Conservation (phyloP, 352 stramenopile genomes). For the Blastocystis hominis region DNA sequence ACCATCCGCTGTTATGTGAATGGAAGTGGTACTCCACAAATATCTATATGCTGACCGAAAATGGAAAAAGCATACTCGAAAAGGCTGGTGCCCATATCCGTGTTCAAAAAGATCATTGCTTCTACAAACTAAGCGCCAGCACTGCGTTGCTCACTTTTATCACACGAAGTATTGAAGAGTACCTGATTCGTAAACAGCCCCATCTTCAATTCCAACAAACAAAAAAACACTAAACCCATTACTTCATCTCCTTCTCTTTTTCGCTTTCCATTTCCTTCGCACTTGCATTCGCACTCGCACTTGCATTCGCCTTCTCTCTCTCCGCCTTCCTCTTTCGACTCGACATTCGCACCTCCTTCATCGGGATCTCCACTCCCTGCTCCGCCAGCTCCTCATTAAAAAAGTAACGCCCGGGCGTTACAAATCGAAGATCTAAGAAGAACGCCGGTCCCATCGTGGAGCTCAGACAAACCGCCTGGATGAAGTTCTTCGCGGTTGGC, state of each 20-base stretch:
- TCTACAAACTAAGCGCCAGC: neutral
- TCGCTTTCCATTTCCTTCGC: neutral
- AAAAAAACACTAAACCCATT: neutral
- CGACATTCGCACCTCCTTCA: constrained; percentile 3
- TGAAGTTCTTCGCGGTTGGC: constrained; percentile 52
- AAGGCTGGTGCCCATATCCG: neutral
- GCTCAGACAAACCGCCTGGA: constrained; percentile 33
- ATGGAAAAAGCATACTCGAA: neutral
- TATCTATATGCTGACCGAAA: neutral
- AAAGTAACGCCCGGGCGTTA: constrained; percentile 46
- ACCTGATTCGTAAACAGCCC: neutral
- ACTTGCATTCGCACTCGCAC: neutral
- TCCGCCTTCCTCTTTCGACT: constrained; percentile 15
- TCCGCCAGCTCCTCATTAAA: constrained; percentile 47
- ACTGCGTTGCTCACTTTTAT: neutral
- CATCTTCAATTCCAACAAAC: neutral
- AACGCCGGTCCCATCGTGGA: constrained; percentile 31
- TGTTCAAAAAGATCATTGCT: constrained; percentile 28
- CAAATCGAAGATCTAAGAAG: constrained; percentile 13
- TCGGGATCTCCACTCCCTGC: neutral
- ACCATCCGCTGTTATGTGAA: constrained; percentile 45
- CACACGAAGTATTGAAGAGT: neutral
- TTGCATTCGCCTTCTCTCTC: neutral
- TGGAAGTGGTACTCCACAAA: constrained; percentile 24
- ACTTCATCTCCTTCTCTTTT: neutral